Evolutionary conservation across 2,329 filamentous ascomycete species (phyloP).

Genomic region (Dothideomycetidae sp.): DNA sequence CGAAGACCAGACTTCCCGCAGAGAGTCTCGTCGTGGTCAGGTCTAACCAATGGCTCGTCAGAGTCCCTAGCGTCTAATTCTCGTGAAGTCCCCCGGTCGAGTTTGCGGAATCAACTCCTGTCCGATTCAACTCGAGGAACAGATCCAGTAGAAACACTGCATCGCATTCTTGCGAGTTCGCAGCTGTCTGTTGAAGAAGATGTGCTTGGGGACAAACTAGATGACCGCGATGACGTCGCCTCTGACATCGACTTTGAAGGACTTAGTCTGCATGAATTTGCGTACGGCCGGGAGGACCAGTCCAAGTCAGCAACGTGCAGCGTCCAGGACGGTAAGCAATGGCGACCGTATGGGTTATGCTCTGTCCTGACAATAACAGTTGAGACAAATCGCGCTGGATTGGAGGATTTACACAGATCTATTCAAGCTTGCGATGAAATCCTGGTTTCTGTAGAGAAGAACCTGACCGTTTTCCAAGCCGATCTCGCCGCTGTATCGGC

Average conservation of each 20-base stretch:
- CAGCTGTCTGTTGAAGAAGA: too few species aligned
- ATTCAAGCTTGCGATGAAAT: constrained; percentile 87
- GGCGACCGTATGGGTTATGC: too few species aligned
- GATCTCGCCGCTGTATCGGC: constrained; percentile 85
- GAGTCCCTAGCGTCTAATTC: constrained; percentile 56
- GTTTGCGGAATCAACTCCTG: constrained; percentile 44
- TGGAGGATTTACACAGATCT: constrained; percentile 79
- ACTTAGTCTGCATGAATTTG: constrained; percentile 61
- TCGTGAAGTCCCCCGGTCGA: constrained; percentile 52
- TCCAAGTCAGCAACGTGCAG: constrained; percentile 1
- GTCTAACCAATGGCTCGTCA: constrained; percentile 59
- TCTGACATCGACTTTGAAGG: constrained; percentile 62
- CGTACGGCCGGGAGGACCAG: constrained; percentile 26
- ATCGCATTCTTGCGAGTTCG: constrained; percentile 39
- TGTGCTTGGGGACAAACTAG: too few species aligned
- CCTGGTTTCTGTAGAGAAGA: constrained; percentile 80
- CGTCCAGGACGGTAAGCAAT: background rate
- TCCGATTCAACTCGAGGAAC: constrained; percentile 38
- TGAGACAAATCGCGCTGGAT: constrained; percentile 67
- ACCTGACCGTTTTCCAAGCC: constrained; percentile 82
- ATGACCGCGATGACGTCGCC: background rate
- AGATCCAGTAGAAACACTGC: constrained; percentile 59
- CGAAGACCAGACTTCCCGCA: constrained; percentile 54
- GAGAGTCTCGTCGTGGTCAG: constrained; percentile 62
- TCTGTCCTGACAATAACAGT: constrained; percentile 11